Percentiles rank a stretch among this genome's conserved stretches.
Conservation (phyloP, 345 rosid species). For the Pelargonium nanum region DNA sequence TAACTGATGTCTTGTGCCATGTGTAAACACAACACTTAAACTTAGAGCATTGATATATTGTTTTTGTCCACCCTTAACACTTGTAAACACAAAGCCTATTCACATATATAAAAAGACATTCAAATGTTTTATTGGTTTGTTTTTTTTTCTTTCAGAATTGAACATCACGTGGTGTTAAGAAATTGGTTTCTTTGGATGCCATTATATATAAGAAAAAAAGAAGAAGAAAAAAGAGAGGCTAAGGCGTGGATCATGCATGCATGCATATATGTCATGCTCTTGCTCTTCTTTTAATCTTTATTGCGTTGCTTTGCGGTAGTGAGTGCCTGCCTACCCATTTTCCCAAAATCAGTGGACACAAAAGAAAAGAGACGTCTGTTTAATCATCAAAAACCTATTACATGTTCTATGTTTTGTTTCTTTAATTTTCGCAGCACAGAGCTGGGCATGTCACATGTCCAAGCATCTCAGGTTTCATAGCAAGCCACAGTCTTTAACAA, state of each 20-base stretch:
- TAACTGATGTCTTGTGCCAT: no score
- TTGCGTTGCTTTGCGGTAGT: conserved; percentile 21
- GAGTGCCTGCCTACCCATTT: conserved; percentile 19
- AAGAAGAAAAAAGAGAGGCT: conserved; percentile 13
- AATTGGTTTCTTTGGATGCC: background rate
- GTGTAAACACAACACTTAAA: no score
- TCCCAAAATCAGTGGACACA: conserved; percentile 29
- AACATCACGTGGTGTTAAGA: background rate
- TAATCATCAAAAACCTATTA: conserved; percentile 19
- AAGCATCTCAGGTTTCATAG: no score
- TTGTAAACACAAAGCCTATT: no score
- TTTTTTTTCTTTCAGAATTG: background rate
- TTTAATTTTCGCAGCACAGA: no score
- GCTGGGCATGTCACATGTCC: no score
- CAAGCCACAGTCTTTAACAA: no score
- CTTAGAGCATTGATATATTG: no score
- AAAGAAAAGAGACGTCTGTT: conserved; percentile 30
- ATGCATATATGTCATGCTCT: conserved; percentile 17
- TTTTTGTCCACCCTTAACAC: no score
- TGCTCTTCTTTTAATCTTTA: conserved; percentile 21
- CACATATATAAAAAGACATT: no score
- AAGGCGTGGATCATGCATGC: background rate
- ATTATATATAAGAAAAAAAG: no score
- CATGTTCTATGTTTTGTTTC: background rate
- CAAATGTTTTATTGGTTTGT: no score